Conservation (phyloP, 805 yeast species). For the Kazachstania kunashirensis region DNA sequence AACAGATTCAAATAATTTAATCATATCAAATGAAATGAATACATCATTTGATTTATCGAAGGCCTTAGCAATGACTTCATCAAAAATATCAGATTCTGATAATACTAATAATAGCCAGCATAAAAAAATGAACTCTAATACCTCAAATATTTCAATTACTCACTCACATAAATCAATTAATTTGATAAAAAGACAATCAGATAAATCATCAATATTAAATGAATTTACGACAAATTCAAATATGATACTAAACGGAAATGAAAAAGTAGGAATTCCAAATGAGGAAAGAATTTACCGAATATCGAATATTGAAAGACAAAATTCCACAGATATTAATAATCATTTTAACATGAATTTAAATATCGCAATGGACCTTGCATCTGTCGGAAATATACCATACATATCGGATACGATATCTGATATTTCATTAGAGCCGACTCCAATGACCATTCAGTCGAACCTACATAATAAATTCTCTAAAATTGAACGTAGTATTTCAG, state of each 20-base stretch:
- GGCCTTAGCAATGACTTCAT: conserved; percentile 4
- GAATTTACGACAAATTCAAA: too few relatives aligned
- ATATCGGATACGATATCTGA: background rate
- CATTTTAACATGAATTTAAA: background rate
- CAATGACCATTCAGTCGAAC: background rate
- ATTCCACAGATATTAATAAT: background rate
- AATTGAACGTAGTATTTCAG: too few relatives aligned
- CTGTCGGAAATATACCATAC: background rate
- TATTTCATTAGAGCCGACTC: background rate
- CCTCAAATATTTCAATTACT: background rate
- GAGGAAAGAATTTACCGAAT: conserved; percentile 5
- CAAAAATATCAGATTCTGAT: background rate
- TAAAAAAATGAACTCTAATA: background rate
- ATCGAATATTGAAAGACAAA: conserved; percentile 1
- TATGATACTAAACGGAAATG: too few relatives aligned
- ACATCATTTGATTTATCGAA: conserved; percentile 6
- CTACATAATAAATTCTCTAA: too few relatives aligned
- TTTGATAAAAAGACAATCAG: background rate
- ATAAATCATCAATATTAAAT: background rate
- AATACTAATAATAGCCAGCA: background rate
- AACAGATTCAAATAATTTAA: too few relatives aligned
- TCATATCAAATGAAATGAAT: conserved; percentile 1
- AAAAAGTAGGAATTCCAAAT: too few relatives aligned
- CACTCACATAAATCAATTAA: background rate
- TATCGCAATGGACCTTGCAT: background rate